Evolutionary conservation across 768 basidiomycete genomes (phyloP), one percentile per base, ranked within the genome.

Genomic region (Tricholoma matsutake): DNA sequence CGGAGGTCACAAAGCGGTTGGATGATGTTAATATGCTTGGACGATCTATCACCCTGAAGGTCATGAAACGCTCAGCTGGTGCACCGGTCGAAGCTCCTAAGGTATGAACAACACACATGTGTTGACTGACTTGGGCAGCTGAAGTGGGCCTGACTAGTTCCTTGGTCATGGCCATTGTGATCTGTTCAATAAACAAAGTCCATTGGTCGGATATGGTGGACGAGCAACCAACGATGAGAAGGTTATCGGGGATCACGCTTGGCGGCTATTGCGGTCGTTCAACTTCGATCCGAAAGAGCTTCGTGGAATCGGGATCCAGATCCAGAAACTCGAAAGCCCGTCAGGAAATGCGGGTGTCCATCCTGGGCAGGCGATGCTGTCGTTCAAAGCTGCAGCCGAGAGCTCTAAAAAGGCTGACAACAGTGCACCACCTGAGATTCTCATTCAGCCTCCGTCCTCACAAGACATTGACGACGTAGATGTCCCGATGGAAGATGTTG

Each of bases 71-170:
- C 20, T 87, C 92, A 71, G 86, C 91, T 1, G 83, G 81, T 49
- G 94, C 96, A 1, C 94, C 97, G 0, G 78, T 91, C 13, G 97
- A 98, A 67, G 82, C 90, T 20, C 89, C 96, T 0, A 98, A 99
- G 82, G 94, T 94, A 62, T 37, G 76, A 68, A 6, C 49, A 31
- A 53, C 43, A 43, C 22, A 53, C 56, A 16, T 11, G 13, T 51
- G 13, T 49, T 37, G 18, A 28, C 47, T 6, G 11, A 34, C 13
- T 29, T 43, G 39, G 8, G 55, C 14, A 14, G 54, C 29, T n/a
- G 47, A 45, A 29, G 13, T 25, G 1, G 58, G 4, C 22, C 59
- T 37, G 1, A 61, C 1, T 65, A 95, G 93, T 96, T 96, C 67
- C 82, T 98, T 68, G 96, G 96, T 0, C 96, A 97, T 67, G 96